Evolutionary conservation across 1,284 basidiomycete genomes (phyloP).

Genomic region (Irpex lacteus): DNA sequence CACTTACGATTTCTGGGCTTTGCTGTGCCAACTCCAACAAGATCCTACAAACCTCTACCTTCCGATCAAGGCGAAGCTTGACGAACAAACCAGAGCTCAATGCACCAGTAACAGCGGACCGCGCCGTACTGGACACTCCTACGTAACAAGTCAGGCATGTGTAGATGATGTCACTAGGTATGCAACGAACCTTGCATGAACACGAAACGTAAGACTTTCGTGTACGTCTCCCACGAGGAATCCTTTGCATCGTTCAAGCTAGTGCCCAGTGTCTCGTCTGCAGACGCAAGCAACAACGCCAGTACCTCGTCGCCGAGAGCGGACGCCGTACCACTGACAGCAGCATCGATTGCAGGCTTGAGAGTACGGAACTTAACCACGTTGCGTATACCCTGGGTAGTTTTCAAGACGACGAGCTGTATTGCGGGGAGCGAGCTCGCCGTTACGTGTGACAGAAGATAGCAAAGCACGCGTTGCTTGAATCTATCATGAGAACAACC

Average conservation of each 20-base stretch:
- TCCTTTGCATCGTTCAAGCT: conserved; percentile 46
- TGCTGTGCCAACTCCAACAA: conserved; percentile 50
- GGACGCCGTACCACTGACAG: conserved; percentile 31
- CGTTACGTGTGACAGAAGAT: conserved; percentile 79
- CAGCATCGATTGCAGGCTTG: conserved; percentile 51
- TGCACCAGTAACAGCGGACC: conserved; percentile 38
- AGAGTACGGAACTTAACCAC: conserved; percentile 64
- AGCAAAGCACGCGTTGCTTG: conserved; percentile 77
- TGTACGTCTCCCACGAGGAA: conserved; percentile 48
- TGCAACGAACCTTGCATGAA: conserved; percentile 43
- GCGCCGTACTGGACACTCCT: conserved; percentile 31
- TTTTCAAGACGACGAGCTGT: conserved; percentile 58
- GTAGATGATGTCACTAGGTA: background rate
- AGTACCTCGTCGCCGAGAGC: conserved; percentile 35
- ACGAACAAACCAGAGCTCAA: conserved; percentile 54
- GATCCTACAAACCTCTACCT: conserved; percentile 50
- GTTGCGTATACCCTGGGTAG: conserved; percentile 62
- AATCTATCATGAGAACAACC: conserved; percentile 42
- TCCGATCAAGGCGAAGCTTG: conserved; percentile 48
- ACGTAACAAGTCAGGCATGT: background rate
- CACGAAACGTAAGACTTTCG: conserved; percentile 40
- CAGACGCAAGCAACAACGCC: conserved; percentile 50
- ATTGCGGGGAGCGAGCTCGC: conserved; percentile 52
- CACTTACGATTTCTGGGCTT: conserved; percentile 46
- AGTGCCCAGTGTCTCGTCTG: conserved; percentile 46